These are phyloP conservation scores for Penicillium digitatum DNA, from an alignment of 2,329 filamentous ascomycete genomes.

Conservation along the genomic window DNA sequence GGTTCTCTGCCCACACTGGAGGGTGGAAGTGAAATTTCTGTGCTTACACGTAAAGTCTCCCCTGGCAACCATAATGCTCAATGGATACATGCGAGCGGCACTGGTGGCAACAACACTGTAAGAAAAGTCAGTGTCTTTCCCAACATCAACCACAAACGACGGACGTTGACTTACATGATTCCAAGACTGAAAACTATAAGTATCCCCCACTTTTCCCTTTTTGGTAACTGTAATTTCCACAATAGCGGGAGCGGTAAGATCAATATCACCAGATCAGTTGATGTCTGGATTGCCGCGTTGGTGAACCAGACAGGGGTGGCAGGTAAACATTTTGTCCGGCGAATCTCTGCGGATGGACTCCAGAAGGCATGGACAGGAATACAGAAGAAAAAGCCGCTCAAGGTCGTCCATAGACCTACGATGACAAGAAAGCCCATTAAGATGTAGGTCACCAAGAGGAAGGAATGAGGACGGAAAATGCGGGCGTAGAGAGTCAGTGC, in stretches of 20 bases:
- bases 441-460: slow-evolving; percentile 18
- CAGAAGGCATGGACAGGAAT: slow-evolving; percentile 27
- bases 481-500: slow-evolving; percentile 31
- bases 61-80: slow-evolving; percentile 13
- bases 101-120: slow-evolving; percentile 30
- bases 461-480: slow-evolving; percentile 26
- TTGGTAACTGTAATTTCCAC: slow-evolving; percentile 21
- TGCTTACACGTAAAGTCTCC: slow-evolving; percentile 22
- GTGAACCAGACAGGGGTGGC: slow-evolving; percentile 24
- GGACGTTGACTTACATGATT: slow-evolving; percentile 21
- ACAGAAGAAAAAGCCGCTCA: slow-evolving; percentile 29
- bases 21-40: too few relatives aligned
- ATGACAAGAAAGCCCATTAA: slow-evolving; percentile 20
- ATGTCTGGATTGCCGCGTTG: slow-evolving; percentile 30
- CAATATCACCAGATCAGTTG: slow-evolving; percentile 25
- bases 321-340: slow-evolving; percentile 19
- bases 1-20: too few relatives aligned
- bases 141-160: neutral
- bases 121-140: neutral
- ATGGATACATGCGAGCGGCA: slow-evolving; percentile 21
- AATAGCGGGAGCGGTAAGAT: slow-evolving; percentile 28
- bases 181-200: slow-evolving; percentile 30
- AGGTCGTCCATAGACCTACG: slow-evolving; percentile 27
- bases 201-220: slow-evolving; percentile 23
- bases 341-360: neutral